Percentiles rank a stretch among this genome's conserved stretches.
Evolutionary conservation across 345 rosid genomes (phyloP).

Genomic region (Eucalyptus viminalis): DNA sequence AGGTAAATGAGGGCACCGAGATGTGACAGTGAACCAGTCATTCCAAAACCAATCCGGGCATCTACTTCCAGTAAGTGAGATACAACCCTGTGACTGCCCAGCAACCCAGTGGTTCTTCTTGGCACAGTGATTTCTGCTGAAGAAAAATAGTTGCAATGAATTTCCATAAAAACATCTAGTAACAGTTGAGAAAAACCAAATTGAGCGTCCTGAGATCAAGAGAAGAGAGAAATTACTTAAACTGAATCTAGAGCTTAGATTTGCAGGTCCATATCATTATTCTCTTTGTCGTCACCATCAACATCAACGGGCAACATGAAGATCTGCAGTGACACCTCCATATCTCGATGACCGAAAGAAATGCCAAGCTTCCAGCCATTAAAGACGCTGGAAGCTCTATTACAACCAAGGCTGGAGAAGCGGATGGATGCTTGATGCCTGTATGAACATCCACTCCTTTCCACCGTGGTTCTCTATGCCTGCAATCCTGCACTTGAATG

Average conservation of each 20-base stretch:
- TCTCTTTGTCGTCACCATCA: not conserved
- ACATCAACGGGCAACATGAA: not conserved
- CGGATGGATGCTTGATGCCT: too few species aligned
- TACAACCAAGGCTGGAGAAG: too few species aligned
- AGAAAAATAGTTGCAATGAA: not conserved
- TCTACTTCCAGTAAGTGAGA: not conserved
- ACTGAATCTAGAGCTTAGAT: not conserved
- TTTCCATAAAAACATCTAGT: not conserved
- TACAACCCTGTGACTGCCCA: not conserved
- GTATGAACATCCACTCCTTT: not conserved
- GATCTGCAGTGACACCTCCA: not conserved
- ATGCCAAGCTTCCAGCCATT: not conserved
- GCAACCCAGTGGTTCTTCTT: not conserved
- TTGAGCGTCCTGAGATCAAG: not conserved
- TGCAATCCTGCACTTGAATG: conserved; percentile 38
- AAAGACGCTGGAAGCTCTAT: too few species aligned
- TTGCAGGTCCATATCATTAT: not conserved
- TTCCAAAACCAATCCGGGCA: not conserved
- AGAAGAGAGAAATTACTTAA: not conserved
- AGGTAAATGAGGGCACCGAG: not conserved
- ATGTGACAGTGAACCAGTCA: not conserved
- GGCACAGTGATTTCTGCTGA: not conserved
- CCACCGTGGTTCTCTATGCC: conserved; percentile 46
- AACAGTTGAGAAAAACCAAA: not conserved
- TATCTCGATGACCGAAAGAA: not conserved